These are phyloP conservation scores for Kentomonas sorsogonicus DNA, from an alignment of 208 protist species.

Conservation along the genomic window DNA sequence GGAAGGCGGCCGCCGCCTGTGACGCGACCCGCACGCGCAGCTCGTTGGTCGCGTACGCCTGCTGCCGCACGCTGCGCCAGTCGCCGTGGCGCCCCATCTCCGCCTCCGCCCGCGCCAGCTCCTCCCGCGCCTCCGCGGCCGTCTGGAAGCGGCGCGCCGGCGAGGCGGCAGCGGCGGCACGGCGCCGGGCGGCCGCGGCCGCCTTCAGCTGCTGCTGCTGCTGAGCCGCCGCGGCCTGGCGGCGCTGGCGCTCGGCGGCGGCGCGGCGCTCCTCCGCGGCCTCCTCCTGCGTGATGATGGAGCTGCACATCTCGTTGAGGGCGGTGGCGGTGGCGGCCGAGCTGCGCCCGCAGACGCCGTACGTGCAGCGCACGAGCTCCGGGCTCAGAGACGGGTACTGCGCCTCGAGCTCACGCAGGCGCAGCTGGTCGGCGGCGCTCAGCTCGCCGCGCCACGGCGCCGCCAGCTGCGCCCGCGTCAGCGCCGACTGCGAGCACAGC, in stretches of 20 bases:
- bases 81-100: slow-evolving; percentile 51
- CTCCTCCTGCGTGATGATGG: slow-evolving; percentile 30
- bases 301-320: slow-evolving; percentile 47
- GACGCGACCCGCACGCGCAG: slow-evolving; percentile 49
- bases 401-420: slow-evolving; percentile 32
- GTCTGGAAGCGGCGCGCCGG: slow-evolving; percentile 9
- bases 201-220: not conserved
- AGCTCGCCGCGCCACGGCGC: slow-evolving; percentile 27
- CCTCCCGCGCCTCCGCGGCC: slow-evolving; percentile 23
- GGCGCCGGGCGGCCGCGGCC: no score
- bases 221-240: not conserved
- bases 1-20: slow-evolving; percentile 56
- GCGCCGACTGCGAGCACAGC: slow-evolving; percentile 45
- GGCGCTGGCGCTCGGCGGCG: slow-evolving; percentile 14
- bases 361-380: slow-evolving; percentile 47
- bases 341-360: slow-evolving; percentile 24
- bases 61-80: slow-evolving; percentile 68
- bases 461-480: slow-evolving; percentile 30
- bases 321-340: slow-evolving; percentile 26
- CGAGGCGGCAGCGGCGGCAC: not conserved
- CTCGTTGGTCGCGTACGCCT: slow-evolving; percentile 57
- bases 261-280: slow-evolving; percentile 11
- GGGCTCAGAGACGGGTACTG: slow-evolving; percentile 51
- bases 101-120: slow-evolving; percentile 27
- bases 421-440: slow-evolving; percentile 36